Percentiles rank a stretch among this genome's conserved stretches.
These are phyloP conservation scores for Lactarius deliciosus DNA, from an alignment of 768 basidiomycete species.

Conservation along the genomic window DNA sequence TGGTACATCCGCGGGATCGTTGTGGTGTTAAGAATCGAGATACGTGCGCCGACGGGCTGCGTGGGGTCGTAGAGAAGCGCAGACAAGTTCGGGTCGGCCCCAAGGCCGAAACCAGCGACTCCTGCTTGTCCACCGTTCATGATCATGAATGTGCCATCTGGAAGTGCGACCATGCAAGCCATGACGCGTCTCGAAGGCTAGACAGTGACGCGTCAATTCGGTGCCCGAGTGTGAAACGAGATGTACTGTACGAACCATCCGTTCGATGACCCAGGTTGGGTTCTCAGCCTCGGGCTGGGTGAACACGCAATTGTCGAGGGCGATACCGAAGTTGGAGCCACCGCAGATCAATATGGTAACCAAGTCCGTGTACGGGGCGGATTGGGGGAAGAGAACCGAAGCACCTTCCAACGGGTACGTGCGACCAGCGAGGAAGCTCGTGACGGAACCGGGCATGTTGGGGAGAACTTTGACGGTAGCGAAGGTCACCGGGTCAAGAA, in stretches of 20 bases:
- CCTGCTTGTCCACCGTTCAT: conserved; percentile 72
- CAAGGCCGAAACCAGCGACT: conserved; percentile 72
- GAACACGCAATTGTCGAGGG: conserved; percentile 68
- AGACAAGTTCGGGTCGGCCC: conserved; percentile 56
- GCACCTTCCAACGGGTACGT: conserved; percentile 78
- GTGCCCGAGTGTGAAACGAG: not conserved
- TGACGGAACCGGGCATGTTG: conserved; percentile 74
- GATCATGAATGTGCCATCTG: conserved; percentile 75
- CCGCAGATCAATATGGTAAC: conserved; percentile 72
- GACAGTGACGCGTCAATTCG: not conserved
- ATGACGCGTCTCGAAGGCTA: conserved; percentile 75
- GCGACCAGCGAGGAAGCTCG: conserved; percentile 68
- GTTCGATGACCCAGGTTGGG: conserved; percentile 68
- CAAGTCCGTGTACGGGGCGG: conserved; percentile 72
- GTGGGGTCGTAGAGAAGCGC: conserved; percentile 73
- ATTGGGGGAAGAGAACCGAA: conserved; percentile 65
- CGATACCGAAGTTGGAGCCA: conserved; percentile 59
- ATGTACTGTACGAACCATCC: conserved; percentile 57
- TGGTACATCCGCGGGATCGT: conserved; percentile 77
- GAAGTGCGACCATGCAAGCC: conserved; percentile 70
- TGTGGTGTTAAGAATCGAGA: conserved; percentile 65
- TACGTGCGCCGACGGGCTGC: conserved; percentile 54
- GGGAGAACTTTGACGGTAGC: conserved; percentile 58
- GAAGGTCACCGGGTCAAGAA: conserved; percentile 67
- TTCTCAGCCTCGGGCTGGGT: conserved; percentile 64